Evolutionary conservation across 495 filamentous ascomycete genomes (phyloP).

Genomic region (Lepraria neglecta): DNA sequence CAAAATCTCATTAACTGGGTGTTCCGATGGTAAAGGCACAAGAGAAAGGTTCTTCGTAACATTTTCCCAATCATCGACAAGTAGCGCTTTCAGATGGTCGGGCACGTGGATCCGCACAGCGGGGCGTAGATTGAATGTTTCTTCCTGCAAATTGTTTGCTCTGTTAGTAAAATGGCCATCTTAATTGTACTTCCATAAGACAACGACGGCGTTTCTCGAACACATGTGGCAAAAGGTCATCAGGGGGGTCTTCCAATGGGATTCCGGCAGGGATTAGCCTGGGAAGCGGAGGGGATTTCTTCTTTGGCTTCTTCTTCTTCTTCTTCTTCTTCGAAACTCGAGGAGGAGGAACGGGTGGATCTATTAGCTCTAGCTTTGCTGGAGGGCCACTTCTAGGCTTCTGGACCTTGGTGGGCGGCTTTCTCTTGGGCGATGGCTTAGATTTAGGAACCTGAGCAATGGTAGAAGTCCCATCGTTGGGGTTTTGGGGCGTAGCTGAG

Average conservation of each 20-base stretch:
- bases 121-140: slow-evolving; percentile 69
- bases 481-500: no score
- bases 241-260: slow-evolving; percentile 8
- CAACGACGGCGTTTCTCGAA: slow-evolving; percentile 1
- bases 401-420: background rate
- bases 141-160: slow-evolving; percentile 55
- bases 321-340: no score
- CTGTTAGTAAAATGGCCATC: slow-evolving; percentile 5
- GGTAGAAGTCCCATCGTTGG: no score
- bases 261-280: background rate
- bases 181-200: background rate
- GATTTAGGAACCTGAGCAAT: background rate
- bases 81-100: slow-evolving; percentile 77
- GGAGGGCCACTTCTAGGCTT: no score
- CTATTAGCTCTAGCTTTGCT: no score
- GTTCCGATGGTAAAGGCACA: slow-evolving; percentile 69
- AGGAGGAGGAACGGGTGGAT: no score
- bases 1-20: slow-evolving; percentile 69
- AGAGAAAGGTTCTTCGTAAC: slow-evolving; percentile 89
- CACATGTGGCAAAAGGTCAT: slow-evolving; percentile 5
- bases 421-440: background rate
- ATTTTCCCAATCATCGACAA: slow-evolving; percentile 99
- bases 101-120: slow-evolving; percentile 74
- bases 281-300: background rate
- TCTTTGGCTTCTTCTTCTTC: no score